A percentile compares a stretch with the other conserved stretches of the same genome.
Conservation (phyloP, 208 protist genomes). For the Trypanosoma caninum region DNA sequence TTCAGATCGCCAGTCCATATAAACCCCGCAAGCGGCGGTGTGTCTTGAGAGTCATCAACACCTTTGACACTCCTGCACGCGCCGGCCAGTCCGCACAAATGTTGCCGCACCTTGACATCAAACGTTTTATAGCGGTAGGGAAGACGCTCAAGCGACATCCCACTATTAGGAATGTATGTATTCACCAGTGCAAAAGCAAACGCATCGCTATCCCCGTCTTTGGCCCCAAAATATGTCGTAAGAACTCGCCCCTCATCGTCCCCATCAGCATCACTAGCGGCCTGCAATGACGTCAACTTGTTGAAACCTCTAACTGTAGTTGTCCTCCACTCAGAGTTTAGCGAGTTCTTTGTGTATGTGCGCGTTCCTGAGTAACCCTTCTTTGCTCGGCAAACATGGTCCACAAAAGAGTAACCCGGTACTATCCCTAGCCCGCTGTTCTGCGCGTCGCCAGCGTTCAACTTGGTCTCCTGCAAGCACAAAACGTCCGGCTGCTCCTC, state of each 20-base stretch:
- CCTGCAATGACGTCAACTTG: background rate
- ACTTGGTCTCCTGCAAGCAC: slow-evolving; percentile 93
- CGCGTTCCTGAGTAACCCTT: slow-evolving; percentile 90
- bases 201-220: slow-evolving; percentile 1
- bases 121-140: slow-evolving; percentile 81
- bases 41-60: too few species aligned
- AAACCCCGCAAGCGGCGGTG: slow-evolving; percentile 33
- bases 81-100: slow-evolving; percentile 36
- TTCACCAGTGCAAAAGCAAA: slow-evolving; percentile 75
- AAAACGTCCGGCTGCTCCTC: slow-evolving; percentile 79
- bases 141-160: slow-evolving; percentile 84
- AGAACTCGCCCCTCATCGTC: slow-evolving; percentile 89
- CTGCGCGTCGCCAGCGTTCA: slow-evolving; percentile 58
- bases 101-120: slow-evolving; percentile 65
- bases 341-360: slow-evolving; percentile 53
- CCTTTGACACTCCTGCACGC: slow-evolving; percentile 19
- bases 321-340: slow-evolving; percentile 9
- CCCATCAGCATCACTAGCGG: slow-evolving; percentile 2
- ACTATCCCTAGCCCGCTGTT: slow-evolving; percentile 60
- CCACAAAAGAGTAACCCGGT: slow-evolving; percentile 68
- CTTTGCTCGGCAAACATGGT: slow-evolving; percentile 69
- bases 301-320: slow-evolving; percentile 9
- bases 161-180: slow-evolving; percentile 94
- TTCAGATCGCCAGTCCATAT: slow-evolving; percentile 94
- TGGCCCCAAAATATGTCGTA: slow-evolving; percentile 64